Base-by-base conservation (phyloP, 2,329 filamentous ascomycete genomes). In the Pseudogymnoascus pannorum region DNA sequence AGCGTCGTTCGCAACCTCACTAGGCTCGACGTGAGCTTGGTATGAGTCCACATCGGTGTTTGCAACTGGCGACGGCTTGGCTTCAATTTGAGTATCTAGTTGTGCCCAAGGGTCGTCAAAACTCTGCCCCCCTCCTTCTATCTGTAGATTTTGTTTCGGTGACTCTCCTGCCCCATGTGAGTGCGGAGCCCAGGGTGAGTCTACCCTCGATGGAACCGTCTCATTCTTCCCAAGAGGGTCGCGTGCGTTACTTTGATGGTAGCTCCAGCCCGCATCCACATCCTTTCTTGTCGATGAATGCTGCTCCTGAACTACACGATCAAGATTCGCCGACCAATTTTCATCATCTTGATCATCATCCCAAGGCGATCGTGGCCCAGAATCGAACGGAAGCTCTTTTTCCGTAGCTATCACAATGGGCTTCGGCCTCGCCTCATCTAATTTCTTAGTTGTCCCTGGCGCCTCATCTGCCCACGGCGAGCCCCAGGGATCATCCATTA, bases 401-500 rank as follows among this genome's bases (percentile, higher is more conserved):
- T 64, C 62, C 36, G 66, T 67, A 40, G 65, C 64, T 51, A 48
- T 60, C 54, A 66, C 64, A 51, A 42, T 61, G 26, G 31, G 59
- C 51, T 62, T 58, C 24, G 36, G 60, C 60, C 59, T 64, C 58
- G 36, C 33, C 33, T 33, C 29, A 38, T 60, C 40, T 48, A 61
- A 48, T 54, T 59, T 61, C 42, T 62, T 63, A 48, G 59, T 61
- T 51, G 66, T 58, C 11, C 60, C 58, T 40, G 62, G 63, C 57
- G 62, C 42, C 64, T 72, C 70, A 61, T 73, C 72, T 66, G 72
- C 73, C 73, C 73, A 75, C 29, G 73, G 73, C 60, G 72, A 75
- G 65, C 72, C 71, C 73, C 73, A 75, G 62, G 71, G 69, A 65
- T 74, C 72, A 66, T 73, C 72, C 71, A 73, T 74, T 66, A 65